Base-by-base conservation (phyloP, 208 protist species). In the Endotrypanum monterogeii region DNA sequence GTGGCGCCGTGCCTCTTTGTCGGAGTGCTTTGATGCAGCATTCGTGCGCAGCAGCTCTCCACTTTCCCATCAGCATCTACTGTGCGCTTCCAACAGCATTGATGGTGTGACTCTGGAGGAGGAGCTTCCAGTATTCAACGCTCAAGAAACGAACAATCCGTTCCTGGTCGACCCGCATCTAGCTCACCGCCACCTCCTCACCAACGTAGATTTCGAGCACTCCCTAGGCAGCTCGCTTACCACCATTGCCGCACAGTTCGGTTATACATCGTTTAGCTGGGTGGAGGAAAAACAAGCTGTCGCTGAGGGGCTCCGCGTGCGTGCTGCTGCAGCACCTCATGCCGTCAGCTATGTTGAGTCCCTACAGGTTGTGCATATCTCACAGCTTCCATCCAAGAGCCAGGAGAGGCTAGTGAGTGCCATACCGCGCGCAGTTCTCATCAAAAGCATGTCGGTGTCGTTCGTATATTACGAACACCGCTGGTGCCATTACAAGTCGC, bases 121-220 rank as follows among this genome's bases (percentile, higher is more conserved):
- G 3, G 71, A 82, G 56, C 71, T 89, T 20, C 57, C 54, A 32
- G 37, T 96, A 57, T 74, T 89, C 48, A 96, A 94, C 69, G 83
- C 84, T 8, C 92, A 96, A 70, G 84, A 96, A 57, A 93, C 86
- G n/a, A 88, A 66, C n/a, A 96, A 96, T 57, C 88, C 92, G 2
- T 96, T 92, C 71, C 61, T 83, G 9, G 44, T 94, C 39, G 92
- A 96, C 63, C 30, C 74, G 30, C 32, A 75, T 9, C 83, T 96
- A 32, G 48, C 52, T 18, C 92, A 96, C 74, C 76, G 54, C 57
- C 54, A 88, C 51, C 60, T 89, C n/a, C 25, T 83, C 35, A 81
- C 79, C 9, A 73, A 76, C 2, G 51, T 39, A 0, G 41, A 83
- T 1, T 72, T 94, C 3, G 65, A 81, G 7, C 63, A 74, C 51